Evolutionary conservation across 148 eudicot species (phyloP).

Genomic region (Rhododendron henanense): DNA sequence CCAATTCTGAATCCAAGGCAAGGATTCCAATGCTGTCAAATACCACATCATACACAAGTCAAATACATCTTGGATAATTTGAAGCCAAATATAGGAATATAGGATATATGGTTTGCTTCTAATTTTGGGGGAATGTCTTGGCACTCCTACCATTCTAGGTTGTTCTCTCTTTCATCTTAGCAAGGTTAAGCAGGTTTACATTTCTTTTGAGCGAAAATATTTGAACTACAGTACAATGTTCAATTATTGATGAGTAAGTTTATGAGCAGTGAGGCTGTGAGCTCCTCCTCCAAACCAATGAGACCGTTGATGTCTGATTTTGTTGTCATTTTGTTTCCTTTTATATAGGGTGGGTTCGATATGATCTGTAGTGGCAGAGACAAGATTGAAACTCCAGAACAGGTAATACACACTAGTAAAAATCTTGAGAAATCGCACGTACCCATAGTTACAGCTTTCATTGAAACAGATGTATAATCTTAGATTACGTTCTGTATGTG

Average conservation of each 20-base stretch:
- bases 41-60: background rate
- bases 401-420: conserved; percentile 37
- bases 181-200: background rate
- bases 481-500: background rate
- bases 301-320: background rate
- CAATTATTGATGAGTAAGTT: background rate
- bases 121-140: background rate
- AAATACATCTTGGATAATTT: background rate
- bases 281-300: background rate
- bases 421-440: background rate
- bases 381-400: conserved; percentile 99
- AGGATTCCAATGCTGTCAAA: background rate
- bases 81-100: background rate
- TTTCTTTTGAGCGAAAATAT: background rate
- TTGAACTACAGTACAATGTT: background rate
- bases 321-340: background rate
- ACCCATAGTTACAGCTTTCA: background rate
- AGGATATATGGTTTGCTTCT: background rate
- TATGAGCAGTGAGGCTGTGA: background rate
- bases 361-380: conserved; percentile 97
- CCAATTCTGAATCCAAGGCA: background rate
- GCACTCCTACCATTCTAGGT: background rate
- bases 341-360: conserved; percentile 88
- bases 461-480: background rate
- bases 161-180: background rate